These are phyloP conservation scores for Penicillium sp. DNA, from an alignment of 2,329 filamentous ascomycete genomes.

Conservation along the genomic window DNA sequence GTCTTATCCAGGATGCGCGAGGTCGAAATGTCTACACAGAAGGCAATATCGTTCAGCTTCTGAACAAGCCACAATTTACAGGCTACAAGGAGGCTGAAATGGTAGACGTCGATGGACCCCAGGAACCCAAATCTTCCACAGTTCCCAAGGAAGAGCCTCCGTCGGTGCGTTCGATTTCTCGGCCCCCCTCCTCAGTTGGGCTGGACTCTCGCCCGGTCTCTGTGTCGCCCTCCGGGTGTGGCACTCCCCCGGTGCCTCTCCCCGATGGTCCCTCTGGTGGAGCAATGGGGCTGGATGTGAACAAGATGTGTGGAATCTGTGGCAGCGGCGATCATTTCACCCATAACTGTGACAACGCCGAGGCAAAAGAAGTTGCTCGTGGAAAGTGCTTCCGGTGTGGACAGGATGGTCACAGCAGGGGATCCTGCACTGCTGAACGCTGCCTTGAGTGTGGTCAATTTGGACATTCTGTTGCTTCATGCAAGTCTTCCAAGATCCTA, in stretches of 20 bases:
- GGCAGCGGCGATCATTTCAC: slow-evolving; percentile 47
- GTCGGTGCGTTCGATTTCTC: slow-evolving; percentile 28
- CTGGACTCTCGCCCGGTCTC: slow-evolving; percentile 19
- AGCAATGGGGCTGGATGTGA: slow-evolving; percentile 43
- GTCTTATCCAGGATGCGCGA: slow-evolving; percentile 78
- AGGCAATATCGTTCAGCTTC: slow-evolving; percentile 58
- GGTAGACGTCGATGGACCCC: slow-evolving; percentile 33
- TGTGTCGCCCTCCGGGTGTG: slow-evolving; percentile 26
- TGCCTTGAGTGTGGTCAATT: slow-evolving; percentile 46
- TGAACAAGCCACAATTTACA: slow-evolving; percentile 53
- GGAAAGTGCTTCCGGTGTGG: slow-evolving; percentile 47
- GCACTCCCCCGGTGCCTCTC: slow-evolving; percentile 23
- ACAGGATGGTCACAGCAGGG: slow-evolving; percentile 37
- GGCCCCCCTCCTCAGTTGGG: slow-evolving; percentile 29
- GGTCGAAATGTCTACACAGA: slow-evolving; percentile 71
- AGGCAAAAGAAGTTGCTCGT: slow-evolving; percentile 37
- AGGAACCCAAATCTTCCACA: slow-evolving; percentile 5
- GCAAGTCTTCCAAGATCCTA: slow-evolving; percentile 35
- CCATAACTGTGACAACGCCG: slow-evolving; percentile 46
- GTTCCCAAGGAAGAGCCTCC: slow-evolving; percentile 2
- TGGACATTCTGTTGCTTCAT: slow-evolving; percentile 40
- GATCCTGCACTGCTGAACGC: slow-evolving; percentile 40
- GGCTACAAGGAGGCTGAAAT: slow-evolving; percentile 46
- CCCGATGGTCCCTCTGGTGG: slow-evolving; percentile 46
- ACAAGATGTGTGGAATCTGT: slow-evolving; percentile 44